phyloP scores from a whole-genome alignment of 371 early-diverging fungal species.

The Batrachochytrium dendrobatidis region DNA sequence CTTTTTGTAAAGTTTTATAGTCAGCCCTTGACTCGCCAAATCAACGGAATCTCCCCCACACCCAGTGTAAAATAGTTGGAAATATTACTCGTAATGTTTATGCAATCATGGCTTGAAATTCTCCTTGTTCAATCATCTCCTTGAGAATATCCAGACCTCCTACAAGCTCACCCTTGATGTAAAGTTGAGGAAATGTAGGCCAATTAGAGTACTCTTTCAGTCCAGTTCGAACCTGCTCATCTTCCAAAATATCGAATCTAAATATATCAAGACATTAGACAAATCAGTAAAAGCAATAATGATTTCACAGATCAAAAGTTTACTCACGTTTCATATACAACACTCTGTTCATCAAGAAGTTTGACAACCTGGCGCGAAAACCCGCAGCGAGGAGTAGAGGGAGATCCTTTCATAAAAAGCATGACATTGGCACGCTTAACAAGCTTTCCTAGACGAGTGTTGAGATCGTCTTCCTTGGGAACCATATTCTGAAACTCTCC shows the following conservation, averaged over 20 bases:
- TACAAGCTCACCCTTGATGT: slow-evolving; percentile 82
- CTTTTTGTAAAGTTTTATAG: too few relatives aligned
- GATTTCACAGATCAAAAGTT: background rate
- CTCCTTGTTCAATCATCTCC: slow-evolving; percentile 57
- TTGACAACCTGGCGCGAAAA: slow-evolving; percentile 64
- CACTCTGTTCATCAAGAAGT: slow-evolving; percentile 59
- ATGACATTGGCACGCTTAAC: slow-evolving; percentile 28
- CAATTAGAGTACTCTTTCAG: slow-evolving; percentile 50
- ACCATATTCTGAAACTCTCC: slow-evolving; percentile 67
- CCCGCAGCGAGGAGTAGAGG: slow-evolving; percentile 75
- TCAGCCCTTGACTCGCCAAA: too few relatives aligned
- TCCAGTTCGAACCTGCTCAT: slow-evolving; percentile 77
- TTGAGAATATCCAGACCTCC: slow-evolving; percentile 93
- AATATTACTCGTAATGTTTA: background rate
- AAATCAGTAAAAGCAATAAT: background rate
- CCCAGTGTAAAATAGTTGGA: too few relatives aligned
- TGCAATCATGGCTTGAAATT: background rate
- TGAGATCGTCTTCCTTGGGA: slow-evolving; percentile 66
- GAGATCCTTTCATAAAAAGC: slow-evolving; percentile 95
- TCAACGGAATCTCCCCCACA: too few relatives aligned
- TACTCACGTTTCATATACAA: slow-evolving; percentile 53
- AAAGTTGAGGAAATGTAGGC: slow-evolving; percentile 87
- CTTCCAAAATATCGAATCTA: slow-evolving; percentile 77
- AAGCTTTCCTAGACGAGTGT: slow-evolving; percentile 60
- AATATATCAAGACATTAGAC: background rate